Percentiles rank a stretch among this genome's conserved stretches.
These are phyloP conservation scores for Willaertia magna DNA, from an alignment of 208 protist genomes.

Conservation along the genomic window DNA sequence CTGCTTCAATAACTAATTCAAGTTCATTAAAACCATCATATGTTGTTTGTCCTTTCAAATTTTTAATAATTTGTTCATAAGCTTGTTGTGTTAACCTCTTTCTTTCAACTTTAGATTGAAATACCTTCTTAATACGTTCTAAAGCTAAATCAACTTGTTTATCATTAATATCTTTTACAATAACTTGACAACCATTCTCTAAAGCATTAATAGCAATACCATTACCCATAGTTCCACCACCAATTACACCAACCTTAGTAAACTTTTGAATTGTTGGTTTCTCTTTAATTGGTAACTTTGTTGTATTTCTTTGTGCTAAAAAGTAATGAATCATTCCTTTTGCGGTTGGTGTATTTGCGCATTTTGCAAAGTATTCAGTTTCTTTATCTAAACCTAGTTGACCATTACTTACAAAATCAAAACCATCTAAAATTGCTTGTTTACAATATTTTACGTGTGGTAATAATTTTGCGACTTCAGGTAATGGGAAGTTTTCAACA, in stretches of 20 bases:
- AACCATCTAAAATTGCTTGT: neutral
- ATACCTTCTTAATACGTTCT: constrained; percentile 16
- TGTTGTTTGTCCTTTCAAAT: constrained; percentile 27
- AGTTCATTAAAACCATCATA: constrained; percentile 37
- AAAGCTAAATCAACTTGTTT: constrained; percentile 21
- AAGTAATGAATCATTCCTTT: constrained; percentile 56
- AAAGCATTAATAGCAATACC: constrained; percentile 55
- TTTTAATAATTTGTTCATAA: neutral
- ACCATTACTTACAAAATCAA: neutral
- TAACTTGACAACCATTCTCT: constrained; percentile 38
- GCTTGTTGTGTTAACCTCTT: constrained; percentile 16
- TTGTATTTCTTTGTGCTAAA: constrained; percentile 34
- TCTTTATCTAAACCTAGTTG: constrained; percentile 25
- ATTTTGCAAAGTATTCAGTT: constrained; percentile 35
- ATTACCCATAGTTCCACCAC: constrained; percentile 56
- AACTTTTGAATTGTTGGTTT: constrained; percentile 11
- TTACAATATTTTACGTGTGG: neutral
- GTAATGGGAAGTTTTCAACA: no score
- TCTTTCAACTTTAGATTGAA: neutral
- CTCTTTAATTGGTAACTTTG: constrained; percentile 15
- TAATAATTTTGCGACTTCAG: no score
- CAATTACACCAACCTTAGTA: constrained; percentile 48
- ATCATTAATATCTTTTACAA: constrained; percentile 53
- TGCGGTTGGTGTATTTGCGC: constrained; percentile 32
- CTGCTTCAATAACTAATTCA: constrained; percentile 78